These are phyloP conservation scores for Austroboletus festivus DNA, from an alignment of 768 basidiomycete genomes.

Conservation along the genomic window DNA sequence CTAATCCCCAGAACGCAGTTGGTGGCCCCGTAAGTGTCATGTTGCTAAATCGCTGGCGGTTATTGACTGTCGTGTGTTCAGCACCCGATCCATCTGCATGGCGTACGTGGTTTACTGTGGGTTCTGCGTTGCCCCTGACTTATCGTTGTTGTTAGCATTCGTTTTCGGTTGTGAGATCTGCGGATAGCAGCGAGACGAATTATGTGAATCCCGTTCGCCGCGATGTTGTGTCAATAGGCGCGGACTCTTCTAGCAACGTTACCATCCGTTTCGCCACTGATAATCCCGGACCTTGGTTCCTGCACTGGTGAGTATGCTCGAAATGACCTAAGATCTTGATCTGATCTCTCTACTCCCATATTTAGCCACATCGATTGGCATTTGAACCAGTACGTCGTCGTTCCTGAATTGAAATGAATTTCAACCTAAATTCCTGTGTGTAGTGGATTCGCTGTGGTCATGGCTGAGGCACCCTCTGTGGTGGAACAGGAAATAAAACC, in stretches of 20 bases:
- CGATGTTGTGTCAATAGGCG: slow-evolving; percentile 28
- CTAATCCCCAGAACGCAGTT: slow-evolving; percentile 26
- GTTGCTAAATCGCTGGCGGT: too few relatives aligned
- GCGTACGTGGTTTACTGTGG: too few relatives aligned
- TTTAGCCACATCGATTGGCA: slow-evolving; percentile 32
- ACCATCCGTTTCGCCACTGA: slow-evolving; percentile 58
- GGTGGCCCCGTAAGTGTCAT: slow-evolving; percentile 31
- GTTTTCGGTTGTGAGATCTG: slow-evolving; percentile 35
- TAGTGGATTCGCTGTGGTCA: slow-evolving; percentile 28
- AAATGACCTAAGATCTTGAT: not conserved
- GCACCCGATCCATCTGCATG: too few relatives aligned
- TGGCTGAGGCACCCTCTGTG: slow-evolving; percentile 20
- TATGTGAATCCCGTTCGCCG: slow-evolving; percentile 37
- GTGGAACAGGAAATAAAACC: too few relatives aligned
- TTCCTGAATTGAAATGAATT: not conserved
- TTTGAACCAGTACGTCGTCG: slow-evolving; percentile 18
- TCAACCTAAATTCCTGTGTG: not conserved
- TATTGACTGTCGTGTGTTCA: too few relatives aligned
- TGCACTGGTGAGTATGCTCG: slow-evolving; percentile 34
- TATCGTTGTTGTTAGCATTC: slow-evolving; percentile 22
- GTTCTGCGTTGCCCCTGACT: too few relatives aligned
- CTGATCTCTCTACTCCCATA: too few relatives aligned
- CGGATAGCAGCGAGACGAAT: slow-evolving; percentile 25
- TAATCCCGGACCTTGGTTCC: slow-evolving; percentile 59
- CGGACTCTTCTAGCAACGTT: slow-evolving; percentile 36